These are phyloP conservation scores for Fistulinella staudtii DNA, from an alignment of 1,284 basidiomycete genomes.

Conservation along the genomic window DNA sequence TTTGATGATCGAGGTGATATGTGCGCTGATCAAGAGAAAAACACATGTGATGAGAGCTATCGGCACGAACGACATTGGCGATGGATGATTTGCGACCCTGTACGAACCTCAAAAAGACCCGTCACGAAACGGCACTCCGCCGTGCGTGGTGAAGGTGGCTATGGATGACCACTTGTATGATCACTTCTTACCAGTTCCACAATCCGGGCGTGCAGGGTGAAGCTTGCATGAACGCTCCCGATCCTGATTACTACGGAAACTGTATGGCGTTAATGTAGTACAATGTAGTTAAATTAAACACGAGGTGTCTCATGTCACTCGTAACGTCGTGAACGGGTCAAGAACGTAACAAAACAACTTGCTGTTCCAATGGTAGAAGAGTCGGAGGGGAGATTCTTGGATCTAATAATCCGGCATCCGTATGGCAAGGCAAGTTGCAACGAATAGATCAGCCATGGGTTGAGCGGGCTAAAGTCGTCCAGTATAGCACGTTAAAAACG, in stretches of 20 bases:
- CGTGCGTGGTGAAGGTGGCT: slow-evolving; percentile 24
- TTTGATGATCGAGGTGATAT: slow-evolving; percentile 2
- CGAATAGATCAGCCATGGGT: slow-evolving; percentile 27
- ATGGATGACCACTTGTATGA: background rate
- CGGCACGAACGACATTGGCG: background rate
- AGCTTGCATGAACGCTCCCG: too few species aligned
- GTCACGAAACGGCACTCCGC: slow-evolving; percentile 20
- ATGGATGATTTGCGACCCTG: slow-evolving; percentile 12
- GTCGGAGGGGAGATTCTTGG: background rate
- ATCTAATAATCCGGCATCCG: slow-evolving; percentile 29
- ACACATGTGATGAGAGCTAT: slow-evolving; percentile 8
- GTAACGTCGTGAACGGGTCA: background rate
- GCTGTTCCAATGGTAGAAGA: background rate
- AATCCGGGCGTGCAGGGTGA: too few species aligned
- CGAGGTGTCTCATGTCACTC: too few species aligned
- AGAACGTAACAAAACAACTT: background rate
- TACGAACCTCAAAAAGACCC: slow-evolving; percentile 24
- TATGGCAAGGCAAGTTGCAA: slow-evolving; percentile 32
- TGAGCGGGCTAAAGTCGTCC: slow-evolving; percentile 16
- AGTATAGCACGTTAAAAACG: slow-evolving; percentile 5
- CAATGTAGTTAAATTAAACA: too few species aligned
- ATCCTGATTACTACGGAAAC: too few species aligned
- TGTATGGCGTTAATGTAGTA: too few species aligned
- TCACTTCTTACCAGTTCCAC: background rate
- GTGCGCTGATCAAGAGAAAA: slow-evolving; percentile 17